phyloP scores from a whole-genome alignment of 805 yeast genomes.

The Lipomyces mesembrius region DNA sequence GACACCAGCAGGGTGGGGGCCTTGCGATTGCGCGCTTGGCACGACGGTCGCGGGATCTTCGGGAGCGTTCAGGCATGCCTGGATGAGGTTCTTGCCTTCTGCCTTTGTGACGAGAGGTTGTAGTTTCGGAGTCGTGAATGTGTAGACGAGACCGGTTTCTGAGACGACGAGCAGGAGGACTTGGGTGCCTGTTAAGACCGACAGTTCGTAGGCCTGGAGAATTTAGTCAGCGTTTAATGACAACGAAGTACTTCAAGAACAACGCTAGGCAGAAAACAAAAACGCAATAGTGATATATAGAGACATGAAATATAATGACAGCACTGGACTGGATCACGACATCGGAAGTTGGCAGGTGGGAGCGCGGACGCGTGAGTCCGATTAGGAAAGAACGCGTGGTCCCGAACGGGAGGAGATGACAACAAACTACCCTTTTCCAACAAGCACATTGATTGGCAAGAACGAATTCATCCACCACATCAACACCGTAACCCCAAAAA shows the following conservation, averaged over 20 bases:
- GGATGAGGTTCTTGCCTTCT: constrained; percentile 95
- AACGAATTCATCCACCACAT: no score
- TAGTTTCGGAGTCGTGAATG: constrained; percentile 98
- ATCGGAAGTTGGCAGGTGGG: not conserved
- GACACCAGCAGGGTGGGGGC: constrained; percentile 19
- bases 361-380: constrained; percentile 18
- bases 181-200: constrained; percentile 96
- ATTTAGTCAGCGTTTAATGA: not conserved
- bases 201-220: constrained; percentile 82
- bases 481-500: not conserved
- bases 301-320: not conserved
- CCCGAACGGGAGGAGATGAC: constrained; percentile 18
- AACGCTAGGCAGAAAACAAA: not conserved
- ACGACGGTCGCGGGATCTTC: constrained; percentile 32
- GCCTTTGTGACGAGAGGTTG: constrained; percentile 97
- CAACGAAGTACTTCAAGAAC: not conserved
- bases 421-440: constrained; percentile 1
- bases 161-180: constrained; percentile 92
- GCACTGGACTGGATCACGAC: not conserved
- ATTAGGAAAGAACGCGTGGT: constrained; percentile 28
- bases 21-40: constrained; percentile 12
- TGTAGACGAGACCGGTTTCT: constrained; percentile 98
- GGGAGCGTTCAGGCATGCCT: constrained; percentile 95
- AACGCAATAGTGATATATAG: not conserved
- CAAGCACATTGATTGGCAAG: not conserved